phyloP scores from a whole-genome alignment of 2,329 filamentous ascomycete species.

The Botrytis byssoidea region DNA sequence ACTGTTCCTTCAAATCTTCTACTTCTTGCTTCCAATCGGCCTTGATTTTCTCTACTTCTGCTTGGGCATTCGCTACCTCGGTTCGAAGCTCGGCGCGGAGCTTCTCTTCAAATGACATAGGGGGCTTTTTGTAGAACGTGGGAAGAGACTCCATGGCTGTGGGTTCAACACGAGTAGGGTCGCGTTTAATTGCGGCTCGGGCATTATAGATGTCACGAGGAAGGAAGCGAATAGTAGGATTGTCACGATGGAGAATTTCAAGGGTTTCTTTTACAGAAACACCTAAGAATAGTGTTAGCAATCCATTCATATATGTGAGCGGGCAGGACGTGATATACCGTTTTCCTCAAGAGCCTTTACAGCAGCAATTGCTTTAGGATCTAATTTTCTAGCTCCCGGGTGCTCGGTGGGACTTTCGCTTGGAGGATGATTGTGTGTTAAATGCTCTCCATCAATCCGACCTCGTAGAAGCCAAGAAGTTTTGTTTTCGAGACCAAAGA shows the following conservation, averaged over 20 bases:
- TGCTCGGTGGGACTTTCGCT: conserved; percentile 67
- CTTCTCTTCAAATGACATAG: conserved; percentile 61
- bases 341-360: conserved; percentile 65
- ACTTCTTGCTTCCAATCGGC: conserved; percentile 57
- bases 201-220: conserved; percentile 68
- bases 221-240: conserved; percentile 61
- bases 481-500: conserved; percentile 66
- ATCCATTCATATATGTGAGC: conserved; percentile 15
- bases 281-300: conserved; percentile 48
- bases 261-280: conserved; percentile 65
- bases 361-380: conserved; percentile 66
- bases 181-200: conserved; percentile 63
- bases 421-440: conserved; percentile 63
- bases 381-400: conserved; percentile 63
- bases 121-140: conserved; percentile 65
- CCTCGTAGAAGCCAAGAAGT: conserved; percentile 67
- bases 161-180: conserved; percentile 60
- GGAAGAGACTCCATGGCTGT: conserved; percentile 58
- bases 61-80: conserved; percentile 57
- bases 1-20: conserved; percentile 55
- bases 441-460: conserved; percentile 56
- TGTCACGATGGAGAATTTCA: conserved; percentile 62
- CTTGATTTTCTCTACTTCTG: conserved; percentile 57
- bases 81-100: conserved; percentile 60
- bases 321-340: conserved; percentile 47